phyloP scores from a whole-genome alignment of 2,329 filamentous ascomycete species.

The Diaporthe humulicola region DNA sequence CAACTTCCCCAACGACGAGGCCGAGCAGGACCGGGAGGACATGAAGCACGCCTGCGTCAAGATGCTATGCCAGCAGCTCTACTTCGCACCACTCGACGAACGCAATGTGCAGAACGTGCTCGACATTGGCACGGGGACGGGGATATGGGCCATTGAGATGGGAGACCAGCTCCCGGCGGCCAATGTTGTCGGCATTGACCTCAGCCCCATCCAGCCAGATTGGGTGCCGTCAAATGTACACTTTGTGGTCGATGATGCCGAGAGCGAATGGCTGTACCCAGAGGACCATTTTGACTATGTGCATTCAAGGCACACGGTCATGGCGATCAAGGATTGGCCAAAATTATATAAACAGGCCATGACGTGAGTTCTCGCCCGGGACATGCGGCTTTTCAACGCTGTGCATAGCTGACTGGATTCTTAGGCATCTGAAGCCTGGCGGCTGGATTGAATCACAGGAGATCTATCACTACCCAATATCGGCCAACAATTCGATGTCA shows the following conservation, averaged over 20 bases:
- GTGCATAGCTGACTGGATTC: neutral
- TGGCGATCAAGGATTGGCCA: slow-evolving; percentile 69
- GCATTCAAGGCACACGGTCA: slow-evolving; percentile 68
- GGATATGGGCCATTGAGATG: slow-evolving; percentile 71
- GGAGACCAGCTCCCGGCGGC: slow-evolving; percentile 58
- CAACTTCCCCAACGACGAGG: slow-evolving; percentile 71
- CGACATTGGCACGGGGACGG: slow-evolving; percentile 71
- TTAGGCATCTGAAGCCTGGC: slow-evolving; percentile 58
- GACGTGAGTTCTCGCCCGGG: slow-evolving; percentile 54
- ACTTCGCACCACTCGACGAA: slow-evolving; percentile 64
- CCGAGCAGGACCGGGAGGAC: slow-evolving; percentile 70
- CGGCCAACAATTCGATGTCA: slow-evolving; percentile 60
- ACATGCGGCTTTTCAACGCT: neutral
- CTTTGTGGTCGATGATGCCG: slow-evolving; percentile 74
- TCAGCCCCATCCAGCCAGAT: slow-evolving; percentile 61
- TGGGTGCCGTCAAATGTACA: slow-evolving; percentile 71
- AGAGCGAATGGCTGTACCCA: slow-evolving; percentile 67
- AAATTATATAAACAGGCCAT: slow-evolving; percentile 60
- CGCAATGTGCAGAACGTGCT: slow-evolving; percentile 61
- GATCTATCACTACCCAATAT: slow-evolving; percentile 55
- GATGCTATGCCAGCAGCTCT: slow-evolving; percentile 62
- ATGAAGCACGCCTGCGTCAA: slow-evolving; percentile 68
- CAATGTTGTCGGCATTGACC: slow-evolving; percentile 56
- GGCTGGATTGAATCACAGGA: slow-evolving; percentile 67
- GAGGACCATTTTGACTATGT: slow-evolving; percentile 71